Evolutionary conservation across 805 yeast genomes (phyloP).

Genomic region (Candida khao-thaluensis): DNA sequence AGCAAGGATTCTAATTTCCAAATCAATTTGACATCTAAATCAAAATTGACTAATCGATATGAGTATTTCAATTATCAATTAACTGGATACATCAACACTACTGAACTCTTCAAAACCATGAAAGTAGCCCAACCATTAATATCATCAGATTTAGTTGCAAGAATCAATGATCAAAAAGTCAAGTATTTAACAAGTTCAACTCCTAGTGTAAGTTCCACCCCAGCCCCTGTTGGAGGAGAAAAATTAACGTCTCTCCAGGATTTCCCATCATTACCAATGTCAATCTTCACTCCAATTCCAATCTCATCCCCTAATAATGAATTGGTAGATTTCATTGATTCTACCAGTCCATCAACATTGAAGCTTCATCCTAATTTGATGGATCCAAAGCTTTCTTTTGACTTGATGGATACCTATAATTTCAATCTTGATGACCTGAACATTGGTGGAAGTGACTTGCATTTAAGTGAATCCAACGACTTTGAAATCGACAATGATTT

Average conservation of each 20-base stretch:
- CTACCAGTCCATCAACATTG: conserved; percentile 6
- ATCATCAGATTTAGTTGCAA: conserved; percentile 14
- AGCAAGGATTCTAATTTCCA: conserved; percentile 20
- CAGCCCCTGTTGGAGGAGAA: background rate
- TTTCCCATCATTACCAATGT: conserved; percentile 6
- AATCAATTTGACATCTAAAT: conserved; percentile 14
- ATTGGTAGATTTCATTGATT: conserved; percentile 7
- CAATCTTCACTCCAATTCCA: conserved; percentile 8
- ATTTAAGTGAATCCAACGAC: conserved; percentile 10
- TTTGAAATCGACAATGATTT: conserved; percentile 15
- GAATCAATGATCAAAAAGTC: conserved; percentile 11
- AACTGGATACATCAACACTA: conserved; percentile 37
- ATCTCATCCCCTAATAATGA: conserved; percentile 7
- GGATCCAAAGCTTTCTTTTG: conserved; percentile 3
- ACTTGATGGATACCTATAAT: conserved; percentile 7
- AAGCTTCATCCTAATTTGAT: conserved; percentile 6
- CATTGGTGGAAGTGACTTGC: background rate
- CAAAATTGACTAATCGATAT: conserved; percentile 19
- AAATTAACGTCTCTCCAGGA: background rate
- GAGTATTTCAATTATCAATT: conserved; percentile 44
- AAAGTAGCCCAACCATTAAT: conserved; percentile 42
- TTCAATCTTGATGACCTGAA: conserved; percentile 8
- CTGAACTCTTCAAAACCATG: conserved; percentile 42
- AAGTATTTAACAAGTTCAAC: background rate
- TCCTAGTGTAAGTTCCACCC: conserved; percentile 7